Evolutionary conservation across 768 basidiomycete genomes (phyloP).

Genomic region (Podaxis sp.): DNA sequence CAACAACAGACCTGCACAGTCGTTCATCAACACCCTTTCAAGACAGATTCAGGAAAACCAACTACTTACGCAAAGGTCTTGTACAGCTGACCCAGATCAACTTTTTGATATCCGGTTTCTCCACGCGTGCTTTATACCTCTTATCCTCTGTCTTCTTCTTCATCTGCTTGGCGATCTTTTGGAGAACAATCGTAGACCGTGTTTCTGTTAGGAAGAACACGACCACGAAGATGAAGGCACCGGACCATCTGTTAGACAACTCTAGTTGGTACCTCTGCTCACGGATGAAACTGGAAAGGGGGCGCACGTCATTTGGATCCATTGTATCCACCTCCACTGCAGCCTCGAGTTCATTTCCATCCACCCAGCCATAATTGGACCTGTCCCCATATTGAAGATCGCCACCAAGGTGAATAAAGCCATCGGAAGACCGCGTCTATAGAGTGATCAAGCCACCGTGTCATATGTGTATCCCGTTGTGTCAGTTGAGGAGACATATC

Average conservation of each 20-base stretch:
- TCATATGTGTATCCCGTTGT: neutral
- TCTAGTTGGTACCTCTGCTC: neutral
- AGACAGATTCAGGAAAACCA: neutral
- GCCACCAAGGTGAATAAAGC: constrained; percentile 61
- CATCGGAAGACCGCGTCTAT: constrained; percentile 76
- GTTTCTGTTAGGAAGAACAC: constrained; percentile 69
- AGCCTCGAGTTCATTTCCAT: constrained; percentile 24
- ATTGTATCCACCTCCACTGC: constrained; percentile 27
- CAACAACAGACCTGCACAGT: constrained; percentile 47
- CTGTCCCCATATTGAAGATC: constrained; percentile 17
- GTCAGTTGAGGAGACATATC: neutral
- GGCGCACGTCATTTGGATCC: constrained; percentile 26
- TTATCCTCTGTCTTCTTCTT: constrained; percentile 63
- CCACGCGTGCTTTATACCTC: constrained; percentile 58
- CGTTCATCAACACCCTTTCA: neutral
- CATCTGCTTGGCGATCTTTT: constrained; percentile 53
- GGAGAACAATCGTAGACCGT: constrained; percentile 64
- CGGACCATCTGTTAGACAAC: constrained; percentile 28
- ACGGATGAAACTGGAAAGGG: neutral
- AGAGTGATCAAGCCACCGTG: neutral
- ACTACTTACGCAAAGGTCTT: constrained; percentile 60
- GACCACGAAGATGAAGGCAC: constrained; percentile 43
- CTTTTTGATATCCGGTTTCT: constrained; percentile 49
- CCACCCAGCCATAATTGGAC: constrained; percentile 23
- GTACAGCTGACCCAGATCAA: constrained; percentile 69